These are phyloP conservation scores for Mortierella sp. DNA, from an alignment of 371 early-diverging fungal species.

Conservation along the genomic window DNA sequence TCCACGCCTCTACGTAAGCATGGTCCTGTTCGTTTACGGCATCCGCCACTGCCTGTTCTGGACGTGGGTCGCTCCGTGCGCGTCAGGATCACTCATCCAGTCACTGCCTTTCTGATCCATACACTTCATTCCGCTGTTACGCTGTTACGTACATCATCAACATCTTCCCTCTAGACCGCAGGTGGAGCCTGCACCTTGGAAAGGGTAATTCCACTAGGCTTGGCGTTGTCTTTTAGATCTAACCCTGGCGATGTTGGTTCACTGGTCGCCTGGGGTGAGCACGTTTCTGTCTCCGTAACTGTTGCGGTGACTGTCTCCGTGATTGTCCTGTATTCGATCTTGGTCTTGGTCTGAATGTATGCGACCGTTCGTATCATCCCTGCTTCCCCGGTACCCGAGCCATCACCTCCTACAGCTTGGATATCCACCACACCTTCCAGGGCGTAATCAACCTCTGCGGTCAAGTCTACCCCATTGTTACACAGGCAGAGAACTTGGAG, in stretches of 20 bases:
- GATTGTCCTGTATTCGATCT: slow-evolving; percentile 10
- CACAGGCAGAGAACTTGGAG: slow-evolving; percentile 55
- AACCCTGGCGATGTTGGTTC: background rate
- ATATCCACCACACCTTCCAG: slow-evolving; percentile 43
- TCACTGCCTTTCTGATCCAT: too few relatives aligned
- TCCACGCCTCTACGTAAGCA: too few relatives aligned
- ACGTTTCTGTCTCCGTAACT: background rate
- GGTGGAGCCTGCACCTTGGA: too few relatives aligned
- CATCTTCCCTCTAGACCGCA: background rate
- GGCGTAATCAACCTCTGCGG: slow-evolving; percentile 56
- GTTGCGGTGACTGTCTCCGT: slow-evolving; percentile 8
- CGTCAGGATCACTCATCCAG: too few relatives aligned
- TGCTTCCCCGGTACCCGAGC: slow-evolving; percentile 18
- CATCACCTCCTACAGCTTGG: slow-evolving; percentile 23
- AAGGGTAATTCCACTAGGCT: too few relatives aligned
- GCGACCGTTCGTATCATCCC: slow-evolving; percentile 18
- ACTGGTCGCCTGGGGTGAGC: background rate
- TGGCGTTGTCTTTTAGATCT: background rate
- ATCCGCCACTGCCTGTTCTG: too few relatives aligned
- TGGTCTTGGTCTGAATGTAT: slow-evolving; percentile 14
- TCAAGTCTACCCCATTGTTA: slow-evolving; percentile 60
- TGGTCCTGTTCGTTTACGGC: too few relatives aligned
- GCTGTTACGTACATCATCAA: too few relatives aligned
- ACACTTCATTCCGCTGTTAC: too few relatives aligned
- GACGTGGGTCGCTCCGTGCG: too few relatives aligned